Conservation (phyloP, 495 filamentous ascomycete genomes). For the Margaritispora aquatica region DNA sequence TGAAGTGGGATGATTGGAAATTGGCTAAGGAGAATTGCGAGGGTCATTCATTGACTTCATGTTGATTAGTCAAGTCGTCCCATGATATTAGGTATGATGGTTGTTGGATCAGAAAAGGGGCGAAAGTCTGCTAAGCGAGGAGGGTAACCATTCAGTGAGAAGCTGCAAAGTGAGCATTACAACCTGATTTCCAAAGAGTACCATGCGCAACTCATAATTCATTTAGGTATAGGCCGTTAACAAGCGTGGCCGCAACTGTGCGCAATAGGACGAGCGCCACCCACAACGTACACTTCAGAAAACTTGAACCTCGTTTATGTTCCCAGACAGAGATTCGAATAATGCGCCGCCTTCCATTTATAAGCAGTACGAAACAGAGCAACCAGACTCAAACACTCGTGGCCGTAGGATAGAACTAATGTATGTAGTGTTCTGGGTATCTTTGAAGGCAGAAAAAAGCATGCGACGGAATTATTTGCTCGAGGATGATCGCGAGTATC, state of each 20-base stretch:
- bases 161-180: background rate
- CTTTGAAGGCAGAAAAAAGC: background rate
- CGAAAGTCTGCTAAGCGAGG: background rate
- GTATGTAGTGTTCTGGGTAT: background rate
- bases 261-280: background rate
- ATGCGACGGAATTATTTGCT: background rate
- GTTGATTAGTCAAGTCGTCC: background rate
- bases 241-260: background rate
- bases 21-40: constrained; percentile 3
- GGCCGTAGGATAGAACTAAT: background rate
- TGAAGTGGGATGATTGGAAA: constrained; percentile 1
- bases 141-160: background rate
- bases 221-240: background rate
- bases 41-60: constrained; percentile 2
- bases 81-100: background rate
- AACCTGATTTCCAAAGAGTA: too few relatives aligned
- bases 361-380: background rate
- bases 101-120: background rate
- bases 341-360: background rate
- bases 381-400: background rate
- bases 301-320: background rate
- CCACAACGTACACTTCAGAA: background rate
- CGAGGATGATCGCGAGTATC: background rate
- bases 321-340: background rate
- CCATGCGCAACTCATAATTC: too few relatives aligned